These are phyloP conservation scores for Aspergillus terreus DNA, from an alignment of 2,329 filamentous ascomycete species.

Conservation along the genomic window DNA sequence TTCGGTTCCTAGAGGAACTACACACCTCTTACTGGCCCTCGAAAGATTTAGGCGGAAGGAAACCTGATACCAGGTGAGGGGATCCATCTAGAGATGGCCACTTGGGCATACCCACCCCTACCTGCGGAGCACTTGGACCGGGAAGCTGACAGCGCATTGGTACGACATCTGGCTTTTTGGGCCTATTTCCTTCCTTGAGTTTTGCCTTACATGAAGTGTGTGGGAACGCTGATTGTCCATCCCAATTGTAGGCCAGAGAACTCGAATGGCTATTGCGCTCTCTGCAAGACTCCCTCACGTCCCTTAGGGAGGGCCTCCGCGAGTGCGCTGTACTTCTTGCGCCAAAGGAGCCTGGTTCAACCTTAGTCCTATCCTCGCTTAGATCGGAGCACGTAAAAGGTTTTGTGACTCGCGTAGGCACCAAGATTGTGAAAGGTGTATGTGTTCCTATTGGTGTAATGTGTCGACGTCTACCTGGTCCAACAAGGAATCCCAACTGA, in stretches of 20 bases:
- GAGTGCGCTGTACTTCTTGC: constrained; percentile 86
- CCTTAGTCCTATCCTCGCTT: constrained; percentile 81
- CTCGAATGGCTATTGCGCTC: constrained; percentile 62
- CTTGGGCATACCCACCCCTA: constrained; percentile 59
- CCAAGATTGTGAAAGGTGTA: constrained; percentile 87
- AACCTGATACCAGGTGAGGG: background rate
- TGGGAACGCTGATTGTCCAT: background rate
- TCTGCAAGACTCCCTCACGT: constrained; percentile 58
- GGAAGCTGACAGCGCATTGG: constrained; percentile 53
- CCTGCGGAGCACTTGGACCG: constrained; percentile 47
- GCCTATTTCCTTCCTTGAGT: background rate
- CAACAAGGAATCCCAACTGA: background rate
- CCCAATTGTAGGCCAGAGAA: constrained; percentile 48
- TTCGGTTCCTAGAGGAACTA: background rate
- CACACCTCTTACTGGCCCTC: constrained; percentile 2
- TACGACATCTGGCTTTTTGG: constrained; percentile 25
- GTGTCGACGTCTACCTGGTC: background rate
- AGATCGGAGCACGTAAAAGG: constrained; percentile 90
- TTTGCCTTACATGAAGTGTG: background rate
- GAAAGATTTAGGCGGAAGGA: background rate
- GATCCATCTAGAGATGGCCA: constrained; percentile 49
- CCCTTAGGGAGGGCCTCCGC: constrained; percentile 69
- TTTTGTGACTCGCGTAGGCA: constrained; percentile 82
- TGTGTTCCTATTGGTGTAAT: constrained; percentile 30
- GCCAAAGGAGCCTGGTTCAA: constrained; percentile 79